Evolutionary conservation across 306 rosid species (phyloP), one percentile per base, ranked within the genome.

Genomic region (Lathyrus sativus): DNA sequence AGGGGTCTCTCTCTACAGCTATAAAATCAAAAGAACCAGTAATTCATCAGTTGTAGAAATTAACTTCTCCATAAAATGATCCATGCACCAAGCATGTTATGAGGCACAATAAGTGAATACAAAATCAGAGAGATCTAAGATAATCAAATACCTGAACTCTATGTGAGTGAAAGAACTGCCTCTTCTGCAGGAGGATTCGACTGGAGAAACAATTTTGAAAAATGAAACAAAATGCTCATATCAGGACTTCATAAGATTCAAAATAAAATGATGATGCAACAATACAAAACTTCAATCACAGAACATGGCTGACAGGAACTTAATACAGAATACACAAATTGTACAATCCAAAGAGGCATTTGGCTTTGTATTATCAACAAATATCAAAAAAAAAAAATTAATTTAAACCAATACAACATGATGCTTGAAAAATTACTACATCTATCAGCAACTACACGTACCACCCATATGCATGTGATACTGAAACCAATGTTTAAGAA

Each of bases 101-200:
- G 12, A 85, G 49, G 68, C 13, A 19, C 31, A 67, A 1, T 10
- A 29, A 6, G 75, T 12, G 46, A 74, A 77, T 18, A 74, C 79
- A 51, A 46, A 50, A 15, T 18, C 51, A 62, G 26, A 62, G 59
- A 44, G 46, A 54, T 73, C 41, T 60, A 46, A 72, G 72, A 67
- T 71, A 64, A 44, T 38, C 62, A 73, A 74, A 76, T 77, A 90
- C 99, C 99, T 93, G 99, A 79, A 93, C 99, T 77, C 99, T 85
- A 70, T 93, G 99, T 28, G 99, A 93, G 82, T 93, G 99, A 87
- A 86, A 93, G 83, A 93, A 93, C 80, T 85, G 97, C 76, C 99
- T 87, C 75, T 93, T 93, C 86, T 88, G 99, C 78, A 93, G 83
- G 64, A 93, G 91, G 80, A 84, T 69, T 42, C 95, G 97, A 80